Evolutionary conservation across 1,284 basidiomycete genomes (phyloP).

Genomic region (Schizopora paradoxa): DNA sequence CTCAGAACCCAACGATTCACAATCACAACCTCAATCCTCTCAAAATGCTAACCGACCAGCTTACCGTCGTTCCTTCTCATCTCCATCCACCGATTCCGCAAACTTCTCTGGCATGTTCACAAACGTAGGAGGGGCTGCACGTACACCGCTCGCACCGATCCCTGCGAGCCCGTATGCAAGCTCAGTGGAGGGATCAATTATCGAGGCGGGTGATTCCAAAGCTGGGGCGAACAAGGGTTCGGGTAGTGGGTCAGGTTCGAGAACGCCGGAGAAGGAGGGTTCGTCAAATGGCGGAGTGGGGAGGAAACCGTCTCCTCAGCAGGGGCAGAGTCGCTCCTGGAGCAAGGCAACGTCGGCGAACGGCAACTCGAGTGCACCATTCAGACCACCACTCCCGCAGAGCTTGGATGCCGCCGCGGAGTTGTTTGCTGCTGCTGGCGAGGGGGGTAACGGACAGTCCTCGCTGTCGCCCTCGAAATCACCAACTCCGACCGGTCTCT

Average conservation of each 20-base stretch:
- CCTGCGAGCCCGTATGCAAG: conserved; percentile 33
- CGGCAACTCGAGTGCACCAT: conserved; percentile 19
- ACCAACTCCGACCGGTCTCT: too few species aligned
- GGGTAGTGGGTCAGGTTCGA: neutral
- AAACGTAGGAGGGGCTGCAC: neutral
- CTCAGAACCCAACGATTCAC: neutral
- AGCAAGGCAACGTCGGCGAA: conserved; percentile 46
- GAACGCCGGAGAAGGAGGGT: conserved; percentile 30
- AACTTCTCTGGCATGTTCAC: conserved; percentile 1
- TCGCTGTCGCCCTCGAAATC: neutral
- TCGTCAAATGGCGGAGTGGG: conserved; percentile 5
- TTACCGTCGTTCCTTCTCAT: conserved; percentile 6
- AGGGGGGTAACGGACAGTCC: conserved; percentile 3
- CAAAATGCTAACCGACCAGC: conserved; percentile 3
- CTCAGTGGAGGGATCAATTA: conserved; percentile 26
- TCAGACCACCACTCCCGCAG: conserved; percentile 30
- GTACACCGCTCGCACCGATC: conserved; percentile 30
- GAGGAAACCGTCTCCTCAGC: too few species aligned
- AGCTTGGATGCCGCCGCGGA: conserved; percentile 38
- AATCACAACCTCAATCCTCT: too few species aligned
- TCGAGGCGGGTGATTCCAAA: conserved; percentile 26
- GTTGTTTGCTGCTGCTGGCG: conserved; percentile 19
- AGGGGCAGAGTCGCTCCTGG: conserved; percentile 30
- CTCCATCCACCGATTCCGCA: too few species aligned
- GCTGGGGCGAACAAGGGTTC: conserved; percentile 1